A percentile compares a stretch with the other conserved stretches of the same genome.
These are phyloP conservation scores for Agrocybe praecox DNA, from an alignment of 768 basidiomycete species.

Conservation along the genomic window DNA sequence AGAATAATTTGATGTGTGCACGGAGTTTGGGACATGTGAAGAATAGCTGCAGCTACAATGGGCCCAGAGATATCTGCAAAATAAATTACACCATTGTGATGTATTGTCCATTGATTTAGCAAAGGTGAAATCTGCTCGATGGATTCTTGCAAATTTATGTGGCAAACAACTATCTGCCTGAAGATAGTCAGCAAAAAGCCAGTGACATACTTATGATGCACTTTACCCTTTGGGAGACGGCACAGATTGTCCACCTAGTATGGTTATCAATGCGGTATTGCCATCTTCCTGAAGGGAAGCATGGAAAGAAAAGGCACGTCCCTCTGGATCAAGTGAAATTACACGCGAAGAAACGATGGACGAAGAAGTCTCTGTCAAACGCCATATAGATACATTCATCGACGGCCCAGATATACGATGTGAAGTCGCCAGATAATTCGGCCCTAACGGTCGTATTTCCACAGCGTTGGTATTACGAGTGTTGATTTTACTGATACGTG, in stretches of 20 bases:
- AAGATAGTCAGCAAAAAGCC: background rate
- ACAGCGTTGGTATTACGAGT: conserved; percentile 38
- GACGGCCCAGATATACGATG: conserved; percentile 25
- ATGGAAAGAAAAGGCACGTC: conserved; percentile 32
- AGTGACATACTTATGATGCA: background rate
- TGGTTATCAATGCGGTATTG: conserved; percentile 21
- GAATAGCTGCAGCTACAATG: conserved; percentile 28
- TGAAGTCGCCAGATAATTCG: conserved; percentile 49
- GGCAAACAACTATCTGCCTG: conserved; percentile 5
- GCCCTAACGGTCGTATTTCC: conserved; percentile 50
- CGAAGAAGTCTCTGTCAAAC: conserved; percentile 16
- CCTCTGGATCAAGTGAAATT: conserved; percentile 26
- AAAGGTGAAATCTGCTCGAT: background rate
- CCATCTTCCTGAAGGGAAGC: conserved; percentile 29
- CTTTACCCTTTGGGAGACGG: conserved; percentile 14
- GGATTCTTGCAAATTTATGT: background rate
- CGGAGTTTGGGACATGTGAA: conserved; percentile 17
- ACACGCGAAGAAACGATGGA: conserved; percentile 19
- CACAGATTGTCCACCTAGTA: conserved; percentile 15
- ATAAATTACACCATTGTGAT: conserved; percentile 18
- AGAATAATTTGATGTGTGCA: conserved; percentile 29
- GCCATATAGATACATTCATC: conserved; percentile 48
- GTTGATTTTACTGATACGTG: conserved; percentile 36
- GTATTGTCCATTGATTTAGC: conserved; percentile 13
- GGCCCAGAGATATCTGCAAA: conserved; percentile 22